A percentile compares a stretch with the other conserved stretches of the same genome.
Evolutionary conservation across 2,329 filamentous ascomycete genomes (phyloP).

Genomic region (Zarea fungicola): DNA sequence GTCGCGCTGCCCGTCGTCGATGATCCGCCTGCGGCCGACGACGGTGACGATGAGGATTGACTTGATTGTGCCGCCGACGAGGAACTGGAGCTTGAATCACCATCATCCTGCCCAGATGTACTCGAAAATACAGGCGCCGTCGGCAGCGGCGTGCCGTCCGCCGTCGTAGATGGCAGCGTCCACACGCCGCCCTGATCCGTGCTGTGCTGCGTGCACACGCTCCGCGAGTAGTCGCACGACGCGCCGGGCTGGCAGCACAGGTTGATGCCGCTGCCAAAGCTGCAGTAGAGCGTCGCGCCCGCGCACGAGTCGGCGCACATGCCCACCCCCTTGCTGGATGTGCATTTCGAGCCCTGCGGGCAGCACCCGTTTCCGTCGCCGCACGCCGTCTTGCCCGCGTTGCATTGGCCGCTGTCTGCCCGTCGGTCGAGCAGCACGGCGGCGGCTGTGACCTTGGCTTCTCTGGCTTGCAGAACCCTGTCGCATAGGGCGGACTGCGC

Average conservation of each 20-base stretch:
- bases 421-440: background rate
- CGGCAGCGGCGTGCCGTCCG: background rate
- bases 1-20: background rate
- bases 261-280: background rate
- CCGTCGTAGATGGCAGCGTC: background rate
- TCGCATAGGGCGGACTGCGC: conserved; percentile 2
- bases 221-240: conserved; percentile 7
- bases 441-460: conserved; percentile 3
- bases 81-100: background rate
- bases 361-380: conserved; percentile 12
- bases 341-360: background rate
- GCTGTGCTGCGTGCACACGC: conserved; percentile 5
- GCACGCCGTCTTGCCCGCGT: conserved; percentile 7
- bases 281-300: conserved; percentile 1
- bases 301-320: conserved; percentile 6
- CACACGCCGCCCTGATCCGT: conserved; percentile 1
- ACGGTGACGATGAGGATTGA: background rate
- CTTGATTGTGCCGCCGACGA: background rate
- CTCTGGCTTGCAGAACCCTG: background rate
- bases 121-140: conserved; percentile 4
- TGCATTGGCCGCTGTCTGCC: background rate
- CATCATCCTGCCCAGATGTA: background rate
- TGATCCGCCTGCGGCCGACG: background rate
- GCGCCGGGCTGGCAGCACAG: conserved; percentile 9
- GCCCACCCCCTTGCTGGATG: conserved; percentile 6